A percentile compares a stretch with the other conserved stretches of the same genome.
phyloP scores from a whole-genome alignment of 306 rosid species.

The Ziziphus jujuba region DNA sequence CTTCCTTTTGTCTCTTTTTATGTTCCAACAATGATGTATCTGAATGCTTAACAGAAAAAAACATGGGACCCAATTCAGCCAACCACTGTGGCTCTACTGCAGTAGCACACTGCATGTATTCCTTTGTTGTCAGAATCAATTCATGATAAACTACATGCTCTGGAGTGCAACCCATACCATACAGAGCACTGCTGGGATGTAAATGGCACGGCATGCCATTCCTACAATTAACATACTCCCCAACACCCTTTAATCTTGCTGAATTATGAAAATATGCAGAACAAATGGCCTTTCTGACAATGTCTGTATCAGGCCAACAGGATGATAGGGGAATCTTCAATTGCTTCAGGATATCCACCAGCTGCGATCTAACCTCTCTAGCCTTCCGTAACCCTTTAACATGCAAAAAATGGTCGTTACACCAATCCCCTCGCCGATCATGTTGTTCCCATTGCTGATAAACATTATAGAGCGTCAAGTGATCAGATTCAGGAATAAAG shows the following conservation, averaged over 20 bases:
- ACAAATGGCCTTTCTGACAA: conserved; percentile 89
- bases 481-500: conserved; percentile 92
- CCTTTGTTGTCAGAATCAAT: conserved; percentile 75
- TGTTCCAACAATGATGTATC: conserved; percentile 91
- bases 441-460: conserved; percentile 99
- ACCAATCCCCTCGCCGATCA: conserved; percentile 95
- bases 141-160: conserved; percentile 91
- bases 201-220: conserved; percentile 95
- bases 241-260: conserved; percentile 91
- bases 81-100: conserved; percentile 98
- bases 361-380: conserved; percentile 92
- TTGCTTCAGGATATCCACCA: conserved; percentile 86
- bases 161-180: conserved; percentile 96
- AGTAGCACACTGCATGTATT: conserved; percentile 97
- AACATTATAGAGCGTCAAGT: conserved; percentile 83
- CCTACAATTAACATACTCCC: conserved; percentile 85
- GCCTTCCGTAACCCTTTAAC: conserved; percentile 94
- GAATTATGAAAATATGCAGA: conserved; percentile 94
- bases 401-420: conserved; percentile 88
- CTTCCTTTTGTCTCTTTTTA: conserved; percentile 86
- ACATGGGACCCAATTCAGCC: conserved; percentile 97
- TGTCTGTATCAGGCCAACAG: conserved; percentile 79
- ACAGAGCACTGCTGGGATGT: conserved; percentile 97
- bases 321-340: conserved; percentile 74
- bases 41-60: conserved; percentile 93